phyloP scores from a whole-genome alignment of 345 rosid genomes.

The Brassica incana region DNA sequence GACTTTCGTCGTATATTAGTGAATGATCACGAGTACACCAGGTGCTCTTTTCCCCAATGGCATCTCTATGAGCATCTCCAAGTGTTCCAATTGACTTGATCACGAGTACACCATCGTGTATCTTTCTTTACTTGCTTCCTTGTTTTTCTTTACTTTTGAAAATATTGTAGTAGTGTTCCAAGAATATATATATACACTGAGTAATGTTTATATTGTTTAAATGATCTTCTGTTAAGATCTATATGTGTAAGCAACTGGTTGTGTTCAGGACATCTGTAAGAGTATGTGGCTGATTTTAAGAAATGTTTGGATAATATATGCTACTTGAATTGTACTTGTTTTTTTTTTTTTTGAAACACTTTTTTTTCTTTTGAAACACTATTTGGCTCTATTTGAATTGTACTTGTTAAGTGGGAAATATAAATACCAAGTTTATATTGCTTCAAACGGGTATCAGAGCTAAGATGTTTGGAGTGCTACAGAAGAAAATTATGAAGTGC shows the following conservation, averaged over 20 bases:
- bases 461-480: not conserved
- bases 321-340: not conserved
- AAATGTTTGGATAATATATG: not conserved
- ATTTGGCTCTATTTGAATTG: too few relatives aligned
- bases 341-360: too few relatives aligned
- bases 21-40: not conserved
- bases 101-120: not conserved
- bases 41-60: constrained; percentile 30
- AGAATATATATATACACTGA: too few relatives aligned
- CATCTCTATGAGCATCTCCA: constrained; percentile 23
- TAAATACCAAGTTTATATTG: not conserved
- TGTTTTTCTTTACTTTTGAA: too few relatives aligned
- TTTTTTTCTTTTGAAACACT: too few relatives aligned
- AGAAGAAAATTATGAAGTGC: not conserved
- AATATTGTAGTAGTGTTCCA: not conserved
- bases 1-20: too few relatives aligned
- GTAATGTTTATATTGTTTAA: not conserved
- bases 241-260: not conserved
- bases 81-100: not conserved
- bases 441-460: not conserved
- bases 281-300: not conserved
- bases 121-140: not conserved
- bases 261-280: not conserved
- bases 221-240: not conserved
- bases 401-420: not conserved